These are phyloP conservation scores for Trametes maxima DNA, from an alignment of 768 basidiomycete genomes.

Conservation along the genomic window DNA sequence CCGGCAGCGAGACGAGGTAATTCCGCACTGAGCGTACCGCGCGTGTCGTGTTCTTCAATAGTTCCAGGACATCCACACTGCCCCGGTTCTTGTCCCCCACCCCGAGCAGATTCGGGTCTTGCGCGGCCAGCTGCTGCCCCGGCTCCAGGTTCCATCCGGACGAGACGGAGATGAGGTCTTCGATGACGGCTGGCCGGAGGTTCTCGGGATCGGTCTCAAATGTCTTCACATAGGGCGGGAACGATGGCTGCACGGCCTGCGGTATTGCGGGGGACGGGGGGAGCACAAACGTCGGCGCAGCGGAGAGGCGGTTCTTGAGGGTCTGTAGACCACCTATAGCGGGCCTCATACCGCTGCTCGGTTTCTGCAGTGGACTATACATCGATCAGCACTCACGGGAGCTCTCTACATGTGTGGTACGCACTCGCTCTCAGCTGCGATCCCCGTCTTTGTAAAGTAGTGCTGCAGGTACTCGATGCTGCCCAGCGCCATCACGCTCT, in stretches of 20 bases:
- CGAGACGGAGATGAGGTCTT: slow-evolving; percentile 70
- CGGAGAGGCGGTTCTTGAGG: slow-evolving; percentile 43
- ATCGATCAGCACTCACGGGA: not conserved
- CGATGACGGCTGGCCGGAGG: slow-evolving; percentile 74
- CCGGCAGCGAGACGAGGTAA: slow-evolving; percentile 80
- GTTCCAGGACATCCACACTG: slow-evolving; percentile 63
- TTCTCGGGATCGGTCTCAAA: slow-evolving; percentile 77
- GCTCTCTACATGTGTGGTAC: slow-evolving; percentile 32
- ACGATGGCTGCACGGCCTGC: slow-evolving; percentile 43
- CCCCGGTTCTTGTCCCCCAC: slow-evolving; percentile 23
- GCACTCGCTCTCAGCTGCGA: slow-evolving; percentile 72
- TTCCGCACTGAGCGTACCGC: slow-evolving; percentile 83
- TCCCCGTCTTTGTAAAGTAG: slow-evolving; percentile 89
- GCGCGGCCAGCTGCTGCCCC: slow-evolving; percentile 8
- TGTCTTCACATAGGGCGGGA: slow-evolving; percentile 61
- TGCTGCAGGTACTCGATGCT: slow-evolving; percentile 96
- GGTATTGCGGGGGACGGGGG: slow-evolving; percentile 72
- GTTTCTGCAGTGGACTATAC: slow-evolving; percentile 48
- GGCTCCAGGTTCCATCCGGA: slow-evolving; percentile 59
- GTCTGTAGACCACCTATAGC: slow-evolving; percentile 62
- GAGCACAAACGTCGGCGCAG: slow-evolving; percentile 56
- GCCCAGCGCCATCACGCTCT: slow-evolving; percentile 92
- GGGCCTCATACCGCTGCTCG: slow-evolving; percentile 67
- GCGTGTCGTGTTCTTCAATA: slow-evolving; percentile 77
- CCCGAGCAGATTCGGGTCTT: slow-evolving; percentile 28